Conservation (phyloP, 2,329 filamentous ascomycete genomes). For the Colletotrichum tropicale region DNA sequence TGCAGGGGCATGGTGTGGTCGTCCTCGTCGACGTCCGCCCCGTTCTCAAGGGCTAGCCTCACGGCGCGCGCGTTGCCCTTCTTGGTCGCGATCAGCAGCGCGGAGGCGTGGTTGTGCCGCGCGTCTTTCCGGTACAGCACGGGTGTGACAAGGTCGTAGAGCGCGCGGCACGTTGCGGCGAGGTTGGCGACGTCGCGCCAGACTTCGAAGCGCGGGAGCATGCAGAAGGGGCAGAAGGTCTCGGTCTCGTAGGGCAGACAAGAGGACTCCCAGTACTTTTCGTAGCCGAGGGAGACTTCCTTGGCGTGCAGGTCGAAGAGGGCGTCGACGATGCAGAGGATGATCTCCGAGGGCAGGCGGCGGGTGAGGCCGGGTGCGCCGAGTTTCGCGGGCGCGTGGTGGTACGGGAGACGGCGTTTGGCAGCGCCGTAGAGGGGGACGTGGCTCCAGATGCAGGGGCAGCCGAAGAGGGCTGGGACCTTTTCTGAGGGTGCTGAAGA, state of each 20-base stretch:
- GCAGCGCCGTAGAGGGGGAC: conserved; percentile 17
- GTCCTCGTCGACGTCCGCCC: conserved; percentile 35
- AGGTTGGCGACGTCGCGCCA: conserved; percentile 16
- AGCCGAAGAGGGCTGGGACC: conserved; percentile 8
- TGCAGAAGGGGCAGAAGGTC: conserved; percentile 15
- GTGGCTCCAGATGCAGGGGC: conserved; percentile 16
- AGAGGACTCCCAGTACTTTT: conserved; percentile 18
- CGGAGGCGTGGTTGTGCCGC: conserved; percentile 8
- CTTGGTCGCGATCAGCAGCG: conserved; percentile 11
- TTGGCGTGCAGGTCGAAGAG: conserved; percentile 9
- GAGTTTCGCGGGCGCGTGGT: background rate
- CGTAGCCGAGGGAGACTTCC: conserved; percentile 11
- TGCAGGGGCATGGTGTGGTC: conserved; percentile 26
- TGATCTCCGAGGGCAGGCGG: conserved; percentile 11
- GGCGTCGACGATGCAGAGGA: conserved; percentile 17
- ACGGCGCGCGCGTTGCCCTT: background rate
- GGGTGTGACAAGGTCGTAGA: conserved; percentile 8
- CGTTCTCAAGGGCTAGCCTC: conserved; percentile 33
- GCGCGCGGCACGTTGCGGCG: conserved; percentile 4
- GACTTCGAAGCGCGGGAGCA: conserved; percentile 18
- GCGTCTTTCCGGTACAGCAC: conserved; percentile 10
- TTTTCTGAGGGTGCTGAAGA: background rate
- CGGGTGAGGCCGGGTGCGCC: background rate
- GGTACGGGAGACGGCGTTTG: background rate
- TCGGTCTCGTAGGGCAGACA: conserved; percentile 14